phyloP scores from a whole-genome alignment of 176 grass and related monocot species.

The Alloteropsis semialata region DNA sequence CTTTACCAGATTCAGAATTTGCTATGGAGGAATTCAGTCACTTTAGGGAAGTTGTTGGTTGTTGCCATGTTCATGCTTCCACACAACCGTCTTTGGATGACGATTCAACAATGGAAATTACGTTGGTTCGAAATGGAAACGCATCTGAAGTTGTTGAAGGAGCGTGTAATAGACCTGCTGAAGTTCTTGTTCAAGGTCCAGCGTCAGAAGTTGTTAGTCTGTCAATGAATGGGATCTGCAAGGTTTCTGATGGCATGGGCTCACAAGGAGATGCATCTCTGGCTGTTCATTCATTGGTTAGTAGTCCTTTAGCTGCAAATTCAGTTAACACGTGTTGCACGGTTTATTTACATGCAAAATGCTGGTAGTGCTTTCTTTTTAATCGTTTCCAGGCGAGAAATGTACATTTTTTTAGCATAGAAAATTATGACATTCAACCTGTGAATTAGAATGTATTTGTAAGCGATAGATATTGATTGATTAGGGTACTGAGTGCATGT shows the following conservation, averaged over 20 bases:
- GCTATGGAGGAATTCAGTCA: constrained; percentile 59
- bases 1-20: constrained; percentile 64
- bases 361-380: neutral
- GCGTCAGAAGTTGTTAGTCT: constrained; percentile 17
- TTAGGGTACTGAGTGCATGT: too few species aligned
- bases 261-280: constrained; percentile 24
- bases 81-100: constrained; percentile 13
- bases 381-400: neutral
- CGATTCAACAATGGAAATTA: constrained; percentile 34
- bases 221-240: constrained; percentile 14
- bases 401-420: neutral
- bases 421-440: neutral
- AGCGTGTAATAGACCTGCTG: constrained; percentile 3
- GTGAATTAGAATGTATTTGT: neutral
- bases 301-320: constrained; percentile 16
- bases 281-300: constrained; percentile 26
- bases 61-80: constrained; percentile 26
- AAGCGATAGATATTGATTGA: too few species aligned
- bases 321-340: constrained; percentile 24
- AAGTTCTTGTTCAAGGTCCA: constrained; percentile 27
- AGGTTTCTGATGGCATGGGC: constrained; percentile 25
- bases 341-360: neutral
- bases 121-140: constrained; percentile 27
- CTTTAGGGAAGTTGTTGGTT: constrained; percentile 20
- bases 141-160: constrained; percentile 32